Conservation (phyloP, 2,329 filamentous ascomycete genomes). For the Neoscytalidium dimidiatum region DNA sequence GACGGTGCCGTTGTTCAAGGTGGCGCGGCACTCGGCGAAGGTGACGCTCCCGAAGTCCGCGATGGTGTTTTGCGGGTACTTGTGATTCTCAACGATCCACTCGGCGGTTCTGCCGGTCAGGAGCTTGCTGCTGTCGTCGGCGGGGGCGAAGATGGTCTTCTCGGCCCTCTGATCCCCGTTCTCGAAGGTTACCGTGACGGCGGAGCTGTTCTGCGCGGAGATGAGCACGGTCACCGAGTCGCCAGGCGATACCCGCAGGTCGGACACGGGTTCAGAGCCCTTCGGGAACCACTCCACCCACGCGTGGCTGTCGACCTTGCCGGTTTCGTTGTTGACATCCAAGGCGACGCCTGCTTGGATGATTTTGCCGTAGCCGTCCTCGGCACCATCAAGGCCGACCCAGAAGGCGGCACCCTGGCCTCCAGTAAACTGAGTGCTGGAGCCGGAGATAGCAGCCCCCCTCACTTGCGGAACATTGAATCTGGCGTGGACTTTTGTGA, state of each 20-base stretch:
- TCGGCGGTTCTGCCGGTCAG: background rate
- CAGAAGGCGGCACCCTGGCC: background rate
- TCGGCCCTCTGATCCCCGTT: background rate
- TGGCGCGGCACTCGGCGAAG: too few species aligned
- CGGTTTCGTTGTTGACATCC: background rate
- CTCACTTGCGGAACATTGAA: slow-evolving; percentile 33
- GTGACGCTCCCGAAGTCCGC: too few species aligned
- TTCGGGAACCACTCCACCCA: background rate
- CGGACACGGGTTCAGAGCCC: background rate
- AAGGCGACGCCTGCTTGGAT: background rate
- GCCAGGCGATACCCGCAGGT: background rate
- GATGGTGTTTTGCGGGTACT: too few species aligned
- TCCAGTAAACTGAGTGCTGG: slow-evolving; percentile 27
- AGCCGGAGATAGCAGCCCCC: slow-evolving; percentile 40
- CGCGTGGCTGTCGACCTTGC: background rate
- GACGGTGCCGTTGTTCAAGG: too few species aligned
- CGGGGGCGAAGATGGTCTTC: background rate
- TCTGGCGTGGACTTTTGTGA: background rate
- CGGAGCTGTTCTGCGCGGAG: background rate
- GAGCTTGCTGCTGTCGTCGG: background rate
- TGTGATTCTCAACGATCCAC: background rate
- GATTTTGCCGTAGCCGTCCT: background rate
- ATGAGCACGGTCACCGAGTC: background rate
- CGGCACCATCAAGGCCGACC: background rate
- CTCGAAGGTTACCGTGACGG: background rate